Evolutionary conservation across 768 basidiomycete genomes (phyloP).

Genomic region (Suillus subaureus): DNA sequence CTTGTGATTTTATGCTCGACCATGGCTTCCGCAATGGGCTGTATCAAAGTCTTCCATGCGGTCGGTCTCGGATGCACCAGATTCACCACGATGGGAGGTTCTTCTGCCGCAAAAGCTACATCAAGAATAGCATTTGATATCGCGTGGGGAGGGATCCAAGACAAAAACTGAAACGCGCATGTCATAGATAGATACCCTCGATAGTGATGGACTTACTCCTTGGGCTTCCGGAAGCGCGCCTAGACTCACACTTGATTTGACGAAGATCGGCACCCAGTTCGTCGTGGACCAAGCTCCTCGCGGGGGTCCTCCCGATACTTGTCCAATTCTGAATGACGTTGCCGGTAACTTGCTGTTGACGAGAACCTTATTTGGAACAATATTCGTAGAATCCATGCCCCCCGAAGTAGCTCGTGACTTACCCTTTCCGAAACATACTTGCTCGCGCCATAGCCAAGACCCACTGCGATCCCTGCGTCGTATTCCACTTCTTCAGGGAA

Average conservation of each 20-base stretch:
- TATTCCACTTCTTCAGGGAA: slow-evolving; percentile 38
- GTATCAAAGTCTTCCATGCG: slow-evolving; percentile 20
- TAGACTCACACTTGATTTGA: slow-evolving; percentile 33
- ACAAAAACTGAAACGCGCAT: slow-evolving; percentile 11
- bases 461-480: slow-evolving; percentile 37
- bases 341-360: slow-evolving; percentile 38
- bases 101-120: slow-evolving; percentile 15
- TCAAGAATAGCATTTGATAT: too few relatives aligned
- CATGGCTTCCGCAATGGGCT: slow-evolving; percentile 14
- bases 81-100: slow-evolving; percentile 20
- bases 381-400: neutral
- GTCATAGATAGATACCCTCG: neutral
- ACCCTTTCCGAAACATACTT: slow-evolving; percentile 48
- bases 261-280: slow-evolving; percentile 50
- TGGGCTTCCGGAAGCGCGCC: slow-evolving; percentile 27
- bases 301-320: slow-evolving; percentile 41
- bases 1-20: neutral
- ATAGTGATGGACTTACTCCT: slow-evolving; percentile 23
- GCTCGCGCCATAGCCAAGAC: slow-evolving; percentile 47
- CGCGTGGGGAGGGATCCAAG: slow-evolving; percentile 24
- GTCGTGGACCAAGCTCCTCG: slow-evolving; percentile 45
- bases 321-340: slow-evolving; percentile 46
- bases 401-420: slow-evolving; percentile 9
- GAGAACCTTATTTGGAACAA: slow-evolving; percentile 33
- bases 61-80: slow-evolving; percentile 29